These are phyloP conservation scores for Thielaviopsis populi DNA, from an alignment of 2,329 filamentous ascomycete genomes.

Conservation along the genomic window DNA sequence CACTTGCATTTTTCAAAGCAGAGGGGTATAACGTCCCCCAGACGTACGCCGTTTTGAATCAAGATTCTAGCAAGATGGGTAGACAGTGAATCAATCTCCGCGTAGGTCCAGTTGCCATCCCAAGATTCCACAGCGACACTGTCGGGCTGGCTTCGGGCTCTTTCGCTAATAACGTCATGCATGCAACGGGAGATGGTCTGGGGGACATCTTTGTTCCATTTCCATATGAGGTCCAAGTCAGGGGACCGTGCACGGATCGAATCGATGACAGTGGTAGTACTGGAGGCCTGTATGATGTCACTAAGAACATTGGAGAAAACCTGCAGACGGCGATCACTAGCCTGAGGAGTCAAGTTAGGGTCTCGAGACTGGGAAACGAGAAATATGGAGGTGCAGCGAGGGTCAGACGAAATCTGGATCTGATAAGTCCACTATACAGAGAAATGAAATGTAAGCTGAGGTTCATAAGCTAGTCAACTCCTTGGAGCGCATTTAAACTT, in stretches of 20 bases:
- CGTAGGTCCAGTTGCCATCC: constrained; percentile 35
- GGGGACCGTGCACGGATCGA: constrained; percentile 18
- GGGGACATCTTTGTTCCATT: constrained; percentile 31
- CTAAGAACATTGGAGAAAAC: constrained; percentile 19
- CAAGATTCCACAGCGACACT: constrained; percentile 33
- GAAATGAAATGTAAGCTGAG: not conserved
- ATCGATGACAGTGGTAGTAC: constrained; percentile 1
- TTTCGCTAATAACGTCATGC: constrained; percentile 32
- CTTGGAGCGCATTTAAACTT: not conserved
- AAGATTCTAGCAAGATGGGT: constrained; percentile 29
- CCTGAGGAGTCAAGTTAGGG: constrained; percentile 16
- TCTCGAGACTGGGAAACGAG: constrained; percentile 19
- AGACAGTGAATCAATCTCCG: constrained; percentile 30
- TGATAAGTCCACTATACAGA: constrained; percentile 20
- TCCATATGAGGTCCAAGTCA: constrained; percentile 32
- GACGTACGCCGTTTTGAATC: constrained; percentile 24
- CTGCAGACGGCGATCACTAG: constrained; percentile 18
- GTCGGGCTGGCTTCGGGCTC: constrained; percentile 26
- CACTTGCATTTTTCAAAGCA: constrained; percentile 36
- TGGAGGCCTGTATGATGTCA: constrained; percentile 15
- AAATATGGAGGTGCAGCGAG: constrained; percentile 15
- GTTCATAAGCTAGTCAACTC: not conserved
- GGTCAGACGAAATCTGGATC: constrained; percentile 7
- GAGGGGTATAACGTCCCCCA: constrained; percentile 33
- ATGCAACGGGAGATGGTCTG: constrained; percentile 29